Conservation (phyloP, 1,139 yeast species). For the Starmera stellimalicola region DNA sequence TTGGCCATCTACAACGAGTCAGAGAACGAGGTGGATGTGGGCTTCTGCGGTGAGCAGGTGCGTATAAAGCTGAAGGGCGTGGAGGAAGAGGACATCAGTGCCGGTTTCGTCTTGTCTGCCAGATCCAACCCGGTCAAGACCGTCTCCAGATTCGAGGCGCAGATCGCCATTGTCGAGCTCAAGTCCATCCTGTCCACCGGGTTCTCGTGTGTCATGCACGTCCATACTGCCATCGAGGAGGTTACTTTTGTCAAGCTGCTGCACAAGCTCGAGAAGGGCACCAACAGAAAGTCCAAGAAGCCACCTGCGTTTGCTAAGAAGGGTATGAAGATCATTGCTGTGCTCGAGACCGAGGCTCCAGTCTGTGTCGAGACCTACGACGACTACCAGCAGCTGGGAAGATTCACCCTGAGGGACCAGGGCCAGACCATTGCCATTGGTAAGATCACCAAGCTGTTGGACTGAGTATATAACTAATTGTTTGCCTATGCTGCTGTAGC, state of each 20-base stretch:
- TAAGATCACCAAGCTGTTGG: slow-evolving; percentile 71
- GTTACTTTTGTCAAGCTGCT: slow-evolving; percentile 72
- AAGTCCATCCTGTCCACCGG: slow-evolving; percentile 92
- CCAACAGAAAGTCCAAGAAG: slow-evolving; percentile 91
- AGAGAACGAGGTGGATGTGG: slow-evolving; percentile 86
- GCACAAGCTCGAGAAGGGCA: slow-evolving; percentile 93
- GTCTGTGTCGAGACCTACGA: slow-evolving; percentile 90
- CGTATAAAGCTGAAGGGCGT: slow-evolving; percentile 88
- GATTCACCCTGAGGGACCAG: slow-evolving; percentile 97
- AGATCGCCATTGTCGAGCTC: slow-evolving; percentile 92
- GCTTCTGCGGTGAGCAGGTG: slow-evolving; percentile 95
- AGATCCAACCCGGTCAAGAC: slow-evolving; percentile 83
- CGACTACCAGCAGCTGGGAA: slow-evolving; percentile 92
- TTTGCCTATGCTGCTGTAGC: neutral
- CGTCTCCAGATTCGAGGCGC: slow-evolving; percentile 87
- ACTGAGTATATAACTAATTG: slow-evolving; percentile 12
- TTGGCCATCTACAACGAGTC: slow-evolving; percentile 86
- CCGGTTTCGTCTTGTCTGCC: slow-evolving; percentile 88
- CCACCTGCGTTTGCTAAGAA: slow-evolving; percentile 98
- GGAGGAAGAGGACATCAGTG: slow-evolving; percentile 91
- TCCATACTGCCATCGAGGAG: slow-evolving; percentile 97
- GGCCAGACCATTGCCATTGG: slow-evolving; percentile 98
- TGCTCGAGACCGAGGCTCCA: slow-evolving; percentile 74
- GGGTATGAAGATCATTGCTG: slow-evolving; percentile 97
- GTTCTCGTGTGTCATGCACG: slow-evolving; percentile 96